A percentile compares a stretch with the other conserved stretches of the same genome.
These are phyloP conservation scores for Cystobasidium pallidum DNA, from an alignment of 1,284 basidiomycete genomes.

Conservation along the genomic window DNA sequence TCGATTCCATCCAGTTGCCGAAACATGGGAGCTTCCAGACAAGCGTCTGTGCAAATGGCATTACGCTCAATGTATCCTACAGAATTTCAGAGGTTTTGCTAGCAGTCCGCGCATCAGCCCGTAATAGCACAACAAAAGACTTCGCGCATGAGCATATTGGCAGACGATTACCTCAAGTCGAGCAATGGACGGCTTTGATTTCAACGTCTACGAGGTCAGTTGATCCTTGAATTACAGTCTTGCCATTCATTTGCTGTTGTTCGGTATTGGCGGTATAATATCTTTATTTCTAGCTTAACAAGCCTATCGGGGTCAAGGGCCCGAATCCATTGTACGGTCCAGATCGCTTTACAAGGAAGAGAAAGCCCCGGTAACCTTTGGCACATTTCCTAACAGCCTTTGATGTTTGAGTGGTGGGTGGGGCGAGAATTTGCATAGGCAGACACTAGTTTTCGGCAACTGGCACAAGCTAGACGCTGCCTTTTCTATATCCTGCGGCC, in stretches of 20 bases:
- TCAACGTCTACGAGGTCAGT: neutral
- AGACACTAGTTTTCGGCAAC: neutral
- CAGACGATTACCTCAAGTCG: slow-evolving; percentile 3
- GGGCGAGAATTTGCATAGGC: neutral
- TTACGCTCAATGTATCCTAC: slow-evolving; percentile 1
- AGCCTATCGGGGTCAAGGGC: neutral
- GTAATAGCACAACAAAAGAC: neutral
- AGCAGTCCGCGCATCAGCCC: slow-evolving; percentile 3
- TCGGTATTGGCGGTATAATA: neutral
- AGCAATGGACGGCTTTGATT: neutral
- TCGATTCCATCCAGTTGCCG: neutral
- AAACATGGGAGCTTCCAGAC: slow-evolving; percentile 1
- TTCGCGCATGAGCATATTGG: neutral
- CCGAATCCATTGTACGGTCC: too few species aligned
- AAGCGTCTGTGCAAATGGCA: slow-evolving; percentile 3
- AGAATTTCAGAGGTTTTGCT: neutral
- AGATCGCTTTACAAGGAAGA: neutral
- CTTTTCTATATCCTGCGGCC: neutral
- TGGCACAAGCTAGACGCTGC: neutral
- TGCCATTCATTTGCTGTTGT: neutral
- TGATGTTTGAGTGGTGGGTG: neutral
- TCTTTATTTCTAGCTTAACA: neutral
- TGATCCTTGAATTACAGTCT: neutral
- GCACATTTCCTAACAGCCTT: neutral
- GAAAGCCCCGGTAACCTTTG: neutral